Base-by-base conservation (phyloP, 331 rosid genomes). In the Arachis monticola region DNA sequence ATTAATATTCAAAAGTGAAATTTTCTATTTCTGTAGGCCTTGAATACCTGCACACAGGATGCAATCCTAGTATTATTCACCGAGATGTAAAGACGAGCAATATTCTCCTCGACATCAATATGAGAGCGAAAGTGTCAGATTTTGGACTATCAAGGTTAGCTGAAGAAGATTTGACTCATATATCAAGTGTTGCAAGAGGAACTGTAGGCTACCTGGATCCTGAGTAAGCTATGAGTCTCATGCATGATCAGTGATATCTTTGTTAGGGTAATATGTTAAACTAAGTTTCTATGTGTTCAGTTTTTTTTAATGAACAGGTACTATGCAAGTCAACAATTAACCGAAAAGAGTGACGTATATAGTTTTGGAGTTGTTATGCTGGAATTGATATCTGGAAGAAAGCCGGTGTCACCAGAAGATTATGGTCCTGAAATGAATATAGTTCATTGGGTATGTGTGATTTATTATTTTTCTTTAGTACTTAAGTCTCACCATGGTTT, bases 111-210 rank as follows among this genome's bases (percentile, higher is more conserved):
- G 97, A 94, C 86, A 92, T 87, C 83, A 92, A 94, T 60, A 90
- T 94, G 97, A 90, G 97, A 84, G 99, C 97, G 45, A 94, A 94
- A 79, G 99, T 94, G 8, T 94, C 97, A 6, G 97, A 94, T 30
- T 94, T 94, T 76, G 99, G 97, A 77, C 89, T 94, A 74, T 94
- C 97, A 8, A 90, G 99, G 83, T 87, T 88, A 44, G 82, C 97
- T 6, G 99, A 94, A 79, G 97, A 94, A 84, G 99, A 92, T 88
- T 79, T 94, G 63, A 94, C 99, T 1, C 97, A 94, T 45, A 74
- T 94, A 79, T 94, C 99, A 53, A 94, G 97, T 74, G 86, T 92
- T 63, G 97, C 99, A 60, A 69, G 96, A 51, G 97, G 99, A 82
- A 94, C 97, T 7, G 92, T 94, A 12, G 99, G 99, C 71, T 94